Conservation (phyloP, 352 stramenopile species). For the Phytophthora megakarya region DNA sequence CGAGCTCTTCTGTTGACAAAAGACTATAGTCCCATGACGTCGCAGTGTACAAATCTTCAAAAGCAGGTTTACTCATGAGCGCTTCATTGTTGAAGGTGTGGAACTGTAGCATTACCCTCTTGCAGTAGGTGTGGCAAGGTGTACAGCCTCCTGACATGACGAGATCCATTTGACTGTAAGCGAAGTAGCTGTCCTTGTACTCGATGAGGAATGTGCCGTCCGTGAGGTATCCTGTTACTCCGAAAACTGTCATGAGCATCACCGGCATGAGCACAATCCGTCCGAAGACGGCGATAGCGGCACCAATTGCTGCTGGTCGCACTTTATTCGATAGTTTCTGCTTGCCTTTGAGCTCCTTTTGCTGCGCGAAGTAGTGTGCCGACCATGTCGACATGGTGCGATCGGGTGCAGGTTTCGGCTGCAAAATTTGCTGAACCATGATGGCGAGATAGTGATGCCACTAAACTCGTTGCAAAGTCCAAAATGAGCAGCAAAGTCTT, state of each 20-base stretch:
- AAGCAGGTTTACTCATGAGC: constrained; percentile 35
- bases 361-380: constrained; percentile 29
- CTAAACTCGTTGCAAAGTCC: not conserved
- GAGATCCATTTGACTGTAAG: constrained; percentile 34
- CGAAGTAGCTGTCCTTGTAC: constrained; percentile 42
- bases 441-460: no score
- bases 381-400: constrained; percentile 30
- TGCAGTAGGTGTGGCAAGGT: constrained; percentile 25
- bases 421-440: not conserved
- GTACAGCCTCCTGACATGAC: constrained; percentile 34
- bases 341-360: constrained; percentile 15
- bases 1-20: constrained; percentile 10
- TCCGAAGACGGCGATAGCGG: constrained; percentile 25
- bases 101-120: constrained; percentile 20
- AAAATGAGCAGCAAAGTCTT: constrained; percentile 6
- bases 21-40: constrained; percentile 31
- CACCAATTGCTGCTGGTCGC: constrained; percentile 29
- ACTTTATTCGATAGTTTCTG: constrained; percentile 29
- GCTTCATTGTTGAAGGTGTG: constrained; percentile 20
- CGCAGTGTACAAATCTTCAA: constrained; percentile 29
- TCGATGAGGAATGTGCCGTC: constrained; percentile 35
- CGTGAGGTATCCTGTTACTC: constrained; percentile 26
- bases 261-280: constrained; percentile 36
- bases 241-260: constrained; percentile 27
- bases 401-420: constrained; percentile 14